Percentiles rank a stretch among this genome's conserved stretches.
phyloP scores from a whole-genome alignment of 169 alveolate species.

The Babesia sp. region DNA sequence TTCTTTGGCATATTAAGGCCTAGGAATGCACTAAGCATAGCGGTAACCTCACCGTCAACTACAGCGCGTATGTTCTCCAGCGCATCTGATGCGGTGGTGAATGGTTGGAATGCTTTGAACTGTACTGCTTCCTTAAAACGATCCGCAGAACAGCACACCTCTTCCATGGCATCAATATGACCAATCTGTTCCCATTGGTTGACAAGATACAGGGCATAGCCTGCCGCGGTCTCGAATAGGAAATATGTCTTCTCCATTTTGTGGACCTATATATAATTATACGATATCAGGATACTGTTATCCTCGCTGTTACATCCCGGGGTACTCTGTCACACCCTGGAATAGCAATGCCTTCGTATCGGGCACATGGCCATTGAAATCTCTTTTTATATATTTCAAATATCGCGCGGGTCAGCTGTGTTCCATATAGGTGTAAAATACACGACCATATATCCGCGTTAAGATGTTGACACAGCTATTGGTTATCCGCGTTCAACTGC shows the following conservation, averaged over 20 bases:
- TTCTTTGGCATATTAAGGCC: conserved; percentile 82
- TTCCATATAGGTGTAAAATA: too few species aligned
- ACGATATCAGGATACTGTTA: too few species aligned
- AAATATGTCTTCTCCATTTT: conserved; percentile 61
- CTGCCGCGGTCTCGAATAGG: conserved; percentile 92
- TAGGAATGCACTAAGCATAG: conserved; percentile 83
- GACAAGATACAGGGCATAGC: conserved; percentile 89
- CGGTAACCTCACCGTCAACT: conserved; percentile 83
- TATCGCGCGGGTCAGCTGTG: too few species aligned
- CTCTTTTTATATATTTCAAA: too few species aligned
- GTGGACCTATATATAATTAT: too few species aligned
- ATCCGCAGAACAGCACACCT: conserved; percentile 78
- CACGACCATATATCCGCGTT: too few species aligned
- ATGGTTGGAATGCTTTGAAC: conserved; percentile 89
- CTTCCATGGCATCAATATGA: conserved; percentile 81
- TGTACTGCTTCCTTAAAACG: conserved; percentile 87
- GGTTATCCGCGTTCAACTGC: too few species aligned
- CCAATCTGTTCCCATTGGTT: conserved; percentile 91
- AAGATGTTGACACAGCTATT: too few species aligned
- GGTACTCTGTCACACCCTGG: too few species aligned
- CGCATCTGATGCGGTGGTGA: conserved; percentile 90
- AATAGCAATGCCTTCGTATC: too few species aligned
- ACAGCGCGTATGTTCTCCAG: conserved; percentile 87
- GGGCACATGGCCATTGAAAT: too few species aligned
- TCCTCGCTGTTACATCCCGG: too few species aligned